Evolutionary conservation across 2,329 filamentous ascomycete genomes (phyloP), one percentile per base, ranked within the genome.

Genomic region (Neofusicoccum sp.): DNA sequence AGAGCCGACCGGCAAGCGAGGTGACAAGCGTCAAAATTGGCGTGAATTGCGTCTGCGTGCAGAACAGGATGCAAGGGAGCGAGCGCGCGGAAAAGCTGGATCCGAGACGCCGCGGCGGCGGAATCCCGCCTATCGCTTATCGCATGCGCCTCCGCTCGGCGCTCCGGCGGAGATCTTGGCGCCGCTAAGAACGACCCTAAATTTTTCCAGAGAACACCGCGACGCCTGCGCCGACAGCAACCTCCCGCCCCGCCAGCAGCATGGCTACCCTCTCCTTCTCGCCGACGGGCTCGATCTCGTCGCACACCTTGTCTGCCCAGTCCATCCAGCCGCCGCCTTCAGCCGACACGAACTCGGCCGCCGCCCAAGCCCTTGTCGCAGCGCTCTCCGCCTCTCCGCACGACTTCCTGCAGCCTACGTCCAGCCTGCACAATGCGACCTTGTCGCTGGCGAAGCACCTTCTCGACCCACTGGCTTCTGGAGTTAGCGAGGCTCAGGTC

Each of bases 391-490:
- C 80, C 61, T 84, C 85, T 62, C 88, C 90, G 11, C 87, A 93
- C 70, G 74, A 77, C 28, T 96, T 96, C 71, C 80, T 97, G n/a
- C 87, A 89, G 65, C 92, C 93, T 4, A 80, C 85, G 2, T 69
- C 82, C 6, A 76, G 84, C 24, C 80, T 96, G 33, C 85, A 91
- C 47, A 82, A 84, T 33, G 86, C 88, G 3, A 87, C 90, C 16
- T 79, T 95, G 24, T 83, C 86, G 61, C 84, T 91, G 56, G 87
- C 90, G n/a, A 96, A 96, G 76, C 80, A 85, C 41, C 90, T 88
- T 4, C 80, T 97, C 6, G 91, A 96, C 70, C 84, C 85, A 3
- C 86, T 96, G 64, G 92, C 93, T 1, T 81, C 82, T 1, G 86
- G 86, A 60, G 81, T 96, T 33, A 87, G 87, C 66, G 85, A 91